Conservation (phyloP, 768 basidiomycete species). For the Suillus subaureus region DNA sequence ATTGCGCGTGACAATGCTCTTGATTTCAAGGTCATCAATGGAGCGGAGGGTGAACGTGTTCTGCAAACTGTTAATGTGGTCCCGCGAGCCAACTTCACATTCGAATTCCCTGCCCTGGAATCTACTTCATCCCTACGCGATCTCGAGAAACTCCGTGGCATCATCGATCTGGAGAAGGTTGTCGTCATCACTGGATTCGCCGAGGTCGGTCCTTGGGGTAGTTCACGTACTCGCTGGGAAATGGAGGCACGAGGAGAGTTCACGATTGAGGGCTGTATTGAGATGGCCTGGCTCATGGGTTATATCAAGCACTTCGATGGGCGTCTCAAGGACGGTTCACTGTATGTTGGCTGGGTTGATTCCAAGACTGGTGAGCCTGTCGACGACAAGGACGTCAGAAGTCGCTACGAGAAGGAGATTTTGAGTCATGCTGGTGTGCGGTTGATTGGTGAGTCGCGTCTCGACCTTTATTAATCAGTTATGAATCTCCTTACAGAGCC, state of each 20-base stretch:
- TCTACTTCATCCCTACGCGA: slow-evolving; percentile 67
- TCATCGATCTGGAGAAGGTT: slow-evolving; percentile 95
- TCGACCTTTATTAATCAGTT: slow-evolving; percentile 11
- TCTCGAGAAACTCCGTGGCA: slow-evolving; percentile 76
- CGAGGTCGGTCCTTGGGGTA: slow-evolving; percentile 98
- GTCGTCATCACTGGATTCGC: slow-evolving; percentile 95
- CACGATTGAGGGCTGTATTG: slow-evolving; percentile 96
- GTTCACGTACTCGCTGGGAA: slow-evolving; percentile 97
- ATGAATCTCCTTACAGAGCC: slow-evolving; percentile 63
- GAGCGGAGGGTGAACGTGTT: slow-evolving; percentile 88
- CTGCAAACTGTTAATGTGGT: slow-evolving; percentile 91
- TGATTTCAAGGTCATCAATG: slow-evolving; percentile 92
- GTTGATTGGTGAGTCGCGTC: slow-evolving; percentile 73
- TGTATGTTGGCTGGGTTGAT: slow-evolving; percentile 99
- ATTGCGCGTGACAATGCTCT: slow-evolving; percentile 92
- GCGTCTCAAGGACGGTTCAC: slow-evolving; percentile 86
- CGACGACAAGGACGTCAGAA: slow-evolving; percentile 96
- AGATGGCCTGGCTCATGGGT: slow-evolving; percentile 99
- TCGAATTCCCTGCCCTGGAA: slow-evolving; percentile 90
- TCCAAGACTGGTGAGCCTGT: slow-evolving; percentile 91
- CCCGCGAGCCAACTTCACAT: slow-evolving; percentile 97
- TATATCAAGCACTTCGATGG: slow-evolving; percentile 99
- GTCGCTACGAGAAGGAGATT: slow-evolving; percentile 94
- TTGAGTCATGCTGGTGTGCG: slow-evolving; percentile 90
- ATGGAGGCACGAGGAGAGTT: slow-evolving; percentile 99